Conservation (phyloP, 179 eudicot species). For the Monotropa hypopitys region DNA sequence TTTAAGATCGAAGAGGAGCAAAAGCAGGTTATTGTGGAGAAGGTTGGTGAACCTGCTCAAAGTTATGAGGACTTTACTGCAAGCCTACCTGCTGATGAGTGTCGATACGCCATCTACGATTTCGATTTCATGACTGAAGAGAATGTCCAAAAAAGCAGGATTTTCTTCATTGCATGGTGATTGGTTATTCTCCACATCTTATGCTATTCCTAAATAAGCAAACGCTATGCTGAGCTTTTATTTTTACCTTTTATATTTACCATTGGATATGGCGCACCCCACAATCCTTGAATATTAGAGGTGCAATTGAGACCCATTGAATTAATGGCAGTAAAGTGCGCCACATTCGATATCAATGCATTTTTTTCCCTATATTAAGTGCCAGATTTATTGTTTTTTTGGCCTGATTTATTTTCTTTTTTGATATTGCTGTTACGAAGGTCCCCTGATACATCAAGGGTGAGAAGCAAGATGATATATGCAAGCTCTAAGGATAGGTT, state of each 20-base stretch:
- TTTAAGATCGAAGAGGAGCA: slow-evolving; percentile 2
- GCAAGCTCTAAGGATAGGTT: too few species aligned
- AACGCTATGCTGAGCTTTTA: not conserved
- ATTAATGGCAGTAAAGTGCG: too few species aligned
- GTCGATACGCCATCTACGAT: slow-evolving; percentile 17
- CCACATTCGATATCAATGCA: too few species aligned
- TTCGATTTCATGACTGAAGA: slow-evolving; percentile 14
- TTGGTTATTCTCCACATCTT: not conserved
- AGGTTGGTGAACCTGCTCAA: slow-evolving; percentile 14
- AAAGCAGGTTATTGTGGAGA: slow-evolving; percentile 12
- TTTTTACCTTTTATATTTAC: not conserved
- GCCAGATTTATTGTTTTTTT: too few species aligned
- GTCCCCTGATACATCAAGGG: too few species aligned
- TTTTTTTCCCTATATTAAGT: too few species aligned
- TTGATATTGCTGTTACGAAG: too few species aligned
- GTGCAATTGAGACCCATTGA: too few species aligned
- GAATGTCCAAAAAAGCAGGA: slow-evolving; percentile 12
- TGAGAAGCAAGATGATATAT: too few species aligned
- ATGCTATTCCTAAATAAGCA: not conserved
- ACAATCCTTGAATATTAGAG: too few species aligned
- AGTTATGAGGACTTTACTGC: slow-evolving; percentile 18
- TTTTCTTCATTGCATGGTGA: slow-evolving; percentile 18
- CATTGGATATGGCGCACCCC: too few species aligned
- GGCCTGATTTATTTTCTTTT: too few species aligned
- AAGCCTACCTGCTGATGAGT: slow-evolving; percentile 16